Evolutionary conservation across 352 stramenopile genomes (phyloP), one percentile per base, ranked within the genome.

Genomic region (Pythium aphanidermatum): DNA sequence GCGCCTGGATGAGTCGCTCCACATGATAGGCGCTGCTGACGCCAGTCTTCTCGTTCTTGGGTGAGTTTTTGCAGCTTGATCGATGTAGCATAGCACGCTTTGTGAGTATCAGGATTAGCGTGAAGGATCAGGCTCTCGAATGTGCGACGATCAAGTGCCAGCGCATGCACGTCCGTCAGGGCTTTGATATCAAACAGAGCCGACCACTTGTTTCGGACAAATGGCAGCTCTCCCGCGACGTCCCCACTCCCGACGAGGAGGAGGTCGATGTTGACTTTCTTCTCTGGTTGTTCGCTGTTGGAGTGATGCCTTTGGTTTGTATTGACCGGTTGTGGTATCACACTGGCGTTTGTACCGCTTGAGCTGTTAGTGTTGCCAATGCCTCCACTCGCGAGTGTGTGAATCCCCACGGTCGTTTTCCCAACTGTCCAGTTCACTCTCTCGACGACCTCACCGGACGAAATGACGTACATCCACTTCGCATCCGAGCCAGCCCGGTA

Each of bases 401-500:
- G 51, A 2, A 34, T 44, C 21, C 39, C 33, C 1, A 33, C 33
- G 19, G 33, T 38, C 4, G 43, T 11, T 20, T 45, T 47, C 10
- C 34, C 25, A 1, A 80, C 50, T 4, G 63, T 72, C 59, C 68
- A 81, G 52, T 84, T 86, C 17, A 82, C 57, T 5, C 74, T 70
- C 49, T 89, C 77, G 27, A 83, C 68, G 9, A 83, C 70, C 52
- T 89, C 77, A 10, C 77, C 77, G 0, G 68, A 63, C 17, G 75
- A 81, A 21, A 89, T 62, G 40, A 89, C 73, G 38, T 70, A 89
- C 68, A 89, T 78, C 65, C 70, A 83, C 47, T 83, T 86, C 8
- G 74, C 72, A 31, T 86, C 71, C 0, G 63, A 60, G 2, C 77
- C 77, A 11, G 74, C 65, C 11, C 70, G 65, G 29, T 89, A 86